Evolutionary conservation across 495 filamentous ascomycete genomes (phyloP), one percentile per base, ranked within the genome.

Genomic region (Penicillium verhagenii): DNA sequence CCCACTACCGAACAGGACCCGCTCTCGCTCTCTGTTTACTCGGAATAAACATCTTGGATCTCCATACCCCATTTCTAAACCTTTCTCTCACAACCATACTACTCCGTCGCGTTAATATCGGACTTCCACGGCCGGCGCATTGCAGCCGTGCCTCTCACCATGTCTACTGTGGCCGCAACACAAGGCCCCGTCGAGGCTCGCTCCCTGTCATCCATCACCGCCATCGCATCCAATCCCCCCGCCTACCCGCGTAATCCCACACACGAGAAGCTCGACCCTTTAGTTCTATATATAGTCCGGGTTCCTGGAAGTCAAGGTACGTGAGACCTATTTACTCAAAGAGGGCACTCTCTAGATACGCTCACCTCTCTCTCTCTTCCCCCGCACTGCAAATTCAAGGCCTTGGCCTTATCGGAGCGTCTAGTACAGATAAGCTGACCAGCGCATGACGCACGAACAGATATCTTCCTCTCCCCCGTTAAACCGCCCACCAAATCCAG

Each of bases 391-490:
- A 25, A 48, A 37, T 51, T 19, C 25, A 38, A 40, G 29, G 28
- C 10, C 8, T 38, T n/a, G 21, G 19, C 24, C 35, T 43, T 35
- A 35, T 33, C 37, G 35, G 19, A 16, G 33, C 26, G 21, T 38
- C 18, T 13, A 25, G 39, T n/a, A n/a, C n/a, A 53, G 54, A 57
- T 58, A 60, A 59, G 37, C 51, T 40, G 46, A 64, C 52, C 51
- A 25, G 18, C 24, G 37, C 42, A 45, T 19, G 50, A 35, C 53
- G 42, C 29, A 20, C 29, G 10, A 20, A 56, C 43, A 96, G 94
- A 97, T 79, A 81, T 97, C 40, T 94, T 98, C 53, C 82, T 97
- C n/a, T 92, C 93, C 8, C 88, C 94, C 1, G 74, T 96, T 19
- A 92, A 93, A 69, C 94, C 94, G 16, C 83, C 88, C 16, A 77